Conservation (phyloP, 495 filamentous ascomycete genomes). For the Aspergillus haitiensis region DNA sequence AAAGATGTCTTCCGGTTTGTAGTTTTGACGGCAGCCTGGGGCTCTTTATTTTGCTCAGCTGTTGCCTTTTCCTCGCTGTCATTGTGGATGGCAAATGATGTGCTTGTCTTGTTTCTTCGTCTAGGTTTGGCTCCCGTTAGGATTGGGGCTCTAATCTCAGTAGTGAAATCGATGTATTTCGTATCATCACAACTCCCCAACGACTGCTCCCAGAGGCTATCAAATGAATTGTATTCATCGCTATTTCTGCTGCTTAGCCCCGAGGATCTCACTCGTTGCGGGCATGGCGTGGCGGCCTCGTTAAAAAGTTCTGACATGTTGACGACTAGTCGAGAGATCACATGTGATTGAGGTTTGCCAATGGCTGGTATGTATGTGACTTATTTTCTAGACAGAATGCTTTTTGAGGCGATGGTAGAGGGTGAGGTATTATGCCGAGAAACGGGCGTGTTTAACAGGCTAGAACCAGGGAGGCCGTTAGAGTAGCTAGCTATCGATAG, state of each 20-base stretch:
- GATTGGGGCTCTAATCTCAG: constrained; percentile 33
- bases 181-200: constrained; percentile 31
- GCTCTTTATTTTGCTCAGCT: constrained; percentile 24
- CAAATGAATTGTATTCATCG: constrained; percentile 25
- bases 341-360: neutral
- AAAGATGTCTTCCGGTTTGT: constrained; percentile 36
- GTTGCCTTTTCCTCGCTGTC: constrained; percentile 26
- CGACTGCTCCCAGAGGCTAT: constrained; percentile 29
- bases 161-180: constrained; percentile 39
- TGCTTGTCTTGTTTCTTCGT: constrained; percentile 28
- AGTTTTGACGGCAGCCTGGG: constrained; percentile 5
- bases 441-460: constrained; percentile 13
- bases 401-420: neutral
- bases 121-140: constrained; percentile 35
- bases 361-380: neutral
- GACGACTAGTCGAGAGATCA: neutral
- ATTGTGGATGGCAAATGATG: constrained; percentile 39
- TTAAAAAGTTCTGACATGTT: constrained; percentile 35
- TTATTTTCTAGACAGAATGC: neutral
- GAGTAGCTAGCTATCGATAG: constrained; percentile 5
- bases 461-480: constrained; percentile 7
- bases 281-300: constrained; percentile 33
- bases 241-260: constrained; percentile 18
- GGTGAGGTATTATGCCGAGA: constrained; percentile 12
- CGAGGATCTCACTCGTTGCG: constrained; percentile 27